Conservation (phyloP, 169 alveolate genomes). For the Cryptosporidium parvum region DNA sequence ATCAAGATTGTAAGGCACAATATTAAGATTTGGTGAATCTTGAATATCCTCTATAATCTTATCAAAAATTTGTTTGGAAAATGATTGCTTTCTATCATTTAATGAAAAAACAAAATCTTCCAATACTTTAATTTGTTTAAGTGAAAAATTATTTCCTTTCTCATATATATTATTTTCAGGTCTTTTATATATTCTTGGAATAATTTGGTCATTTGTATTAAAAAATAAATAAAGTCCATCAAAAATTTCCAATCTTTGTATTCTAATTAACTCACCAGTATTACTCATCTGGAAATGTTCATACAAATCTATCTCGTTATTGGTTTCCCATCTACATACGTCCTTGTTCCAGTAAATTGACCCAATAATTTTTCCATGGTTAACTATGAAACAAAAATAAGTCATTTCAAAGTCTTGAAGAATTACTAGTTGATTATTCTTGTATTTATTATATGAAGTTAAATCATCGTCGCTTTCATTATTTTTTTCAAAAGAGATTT, state of each 20-base stretch:
- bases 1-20: slow-evolving; percentile 2
- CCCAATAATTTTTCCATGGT: neutral
- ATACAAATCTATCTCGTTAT: neutral
- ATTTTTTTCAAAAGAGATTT: neutral
- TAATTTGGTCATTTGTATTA: slow-evolving; percentile 1
- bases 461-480: neutral
- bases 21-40: slow-evolving; percentile 35
- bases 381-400: slow-evolving; percentile 2
- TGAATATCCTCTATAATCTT: neutral
- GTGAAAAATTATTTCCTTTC: slow-evolving; percentile 11
- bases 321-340: slow-evolving; percentile 56
- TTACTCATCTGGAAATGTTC: neutral
- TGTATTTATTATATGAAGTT: neutral
- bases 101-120: slow-evolving; percentile 71
- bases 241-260: slow-evolving; percentile 22
- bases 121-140: slow-evolving; percentile 8
- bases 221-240: slow-evolving; percentile 13
- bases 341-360: slow-evolving; percentile 45
- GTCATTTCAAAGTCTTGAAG: slow-evolving; percentile 35
- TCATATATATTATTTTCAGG: slow-evolving; percentile 11
- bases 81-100: slow-evolving; percentile 49
- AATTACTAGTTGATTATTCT: neutral
- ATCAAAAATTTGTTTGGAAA: slow-evolving; percentile 33
- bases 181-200: slow-evolving; percentile 20
- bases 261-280: neutral